Evolutionary conservation across 2,329 filamentous ascomycete genomes (phyloP).

Genomic region (Neocatenulostroma microsporum): DNA sequence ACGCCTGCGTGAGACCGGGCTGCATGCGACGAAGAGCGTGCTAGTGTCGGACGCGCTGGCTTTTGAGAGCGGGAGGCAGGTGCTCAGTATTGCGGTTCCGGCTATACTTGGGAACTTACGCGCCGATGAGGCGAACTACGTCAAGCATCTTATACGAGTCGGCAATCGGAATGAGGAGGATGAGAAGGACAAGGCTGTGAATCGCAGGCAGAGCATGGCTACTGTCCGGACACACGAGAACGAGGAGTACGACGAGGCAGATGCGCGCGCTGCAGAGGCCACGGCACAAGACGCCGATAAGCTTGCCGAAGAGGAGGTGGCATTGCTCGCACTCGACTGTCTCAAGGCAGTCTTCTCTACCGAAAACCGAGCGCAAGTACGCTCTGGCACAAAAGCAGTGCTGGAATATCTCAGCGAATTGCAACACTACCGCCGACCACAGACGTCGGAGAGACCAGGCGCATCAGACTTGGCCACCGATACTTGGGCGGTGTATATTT

Average conservation of each 20-base stretch:
- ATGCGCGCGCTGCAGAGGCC: conserved; percentile 60
- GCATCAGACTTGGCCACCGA: conserved; percentile 24
- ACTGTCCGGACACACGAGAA: conserved; percentile 71
- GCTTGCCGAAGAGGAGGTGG: conserved; percentile 80
- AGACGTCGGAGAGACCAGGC: conserved; percentile 28
- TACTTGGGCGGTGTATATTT: conserved; percentile 73
- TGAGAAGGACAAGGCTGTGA: conserved; percentile 56
- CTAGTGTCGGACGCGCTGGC: conserved; percentile 72
- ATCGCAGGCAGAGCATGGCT: conserved; percentile 68
- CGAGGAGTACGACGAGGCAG: conserved; percentile 57
- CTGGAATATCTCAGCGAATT: conserved; percentile 59
- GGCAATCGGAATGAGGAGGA: conserved; percentile 61
- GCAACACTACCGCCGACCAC: conserved; percentile 13
- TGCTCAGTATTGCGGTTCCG: conserved; percentile 67
- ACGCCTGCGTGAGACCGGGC: conserved; percentile 48
- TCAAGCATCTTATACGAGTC: conserved; percentile 60
- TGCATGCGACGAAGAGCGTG: conserved; percentile 67
- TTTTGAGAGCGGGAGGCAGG: conserved; percentile 64
- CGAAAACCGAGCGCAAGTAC: conserved; percentile 74
- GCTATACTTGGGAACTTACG: conserved; percentile 82
- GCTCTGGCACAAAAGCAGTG: conserved; percentile 64
- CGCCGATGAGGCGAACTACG: conserved; percentile 58
- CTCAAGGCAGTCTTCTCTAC: conserved; percentile 77
- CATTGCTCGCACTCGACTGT: conserved; percentile 74
- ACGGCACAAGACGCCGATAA: conserved; percentile 83